Conservation (phyloP, 2,329 filamentous ascomycete genomes). For the Epichloe elymi region DNA sequence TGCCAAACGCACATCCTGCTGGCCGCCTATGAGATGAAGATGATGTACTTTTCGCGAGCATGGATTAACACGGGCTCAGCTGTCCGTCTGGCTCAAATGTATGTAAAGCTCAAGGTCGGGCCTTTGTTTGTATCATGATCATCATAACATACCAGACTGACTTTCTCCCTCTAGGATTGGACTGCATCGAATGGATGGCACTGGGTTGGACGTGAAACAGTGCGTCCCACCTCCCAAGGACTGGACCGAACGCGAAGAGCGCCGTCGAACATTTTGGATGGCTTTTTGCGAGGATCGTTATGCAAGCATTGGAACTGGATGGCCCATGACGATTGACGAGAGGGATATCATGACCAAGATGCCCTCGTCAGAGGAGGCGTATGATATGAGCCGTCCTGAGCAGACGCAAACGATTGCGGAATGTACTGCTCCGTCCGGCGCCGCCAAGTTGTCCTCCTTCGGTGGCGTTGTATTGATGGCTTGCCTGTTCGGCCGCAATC, state of each 20-base stretch:
- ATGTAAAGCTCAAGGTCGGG: slow-evolving; percentile 15
- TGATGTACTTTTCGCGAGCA: slow-evolving; percentile 92
- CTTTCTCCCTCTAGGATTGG: slow-evolving; percentile 57
- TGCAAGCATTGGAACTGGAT: slow-evolving; percentile 89
- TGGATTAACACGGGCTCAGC: slow-evolving; percentile 85
- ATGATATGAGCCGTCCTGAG: slow-evolving; percentile 64
- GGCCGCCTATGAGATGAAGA: slow-evolving; percentile 82
- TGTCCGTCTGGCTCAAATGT: slow-evolving; percentile 75
- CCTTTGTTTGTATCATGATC: not conserved
- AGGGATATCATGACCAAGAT: slow-evolving; percentile 79
- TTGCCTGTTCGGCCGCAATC: slow-evolving; percentile 80
- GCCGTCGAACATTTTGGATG: slow-evolving; percentile 90
- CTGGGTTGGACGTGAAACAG: slow-evolving; percentile 80
- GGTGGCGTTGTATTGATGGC: slow-evolving; percentile 73
- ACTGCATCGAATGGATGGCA: slow-evolving; percentile 72
- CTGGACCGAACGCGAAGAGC: slow-evolving; percentile 88
- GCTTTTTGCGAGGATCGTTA: slow-evolving; percentile 83
- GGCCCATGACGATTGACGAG: slow-evolving; percentile 92
- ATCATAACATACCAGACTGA: slow-evolving; percentile 7
- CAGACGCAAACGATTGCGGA: slow-evolving; percentile 57
- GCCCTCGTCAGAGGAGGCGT: slow-evolving; percentile 74
- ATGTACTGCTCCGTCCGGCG: slow-evolving; percentile 57
- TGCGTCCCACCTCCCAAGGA: slow-evolving; percentile 76
- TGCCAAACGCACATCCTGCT: slow-evolving; percentile 75
- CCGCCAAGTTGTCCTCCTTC: slow-evolving; percentile 61